Base-by-base conservation (phyloP, 129 eudicot species). In the Saposhnikovia divaricata region DNA sequence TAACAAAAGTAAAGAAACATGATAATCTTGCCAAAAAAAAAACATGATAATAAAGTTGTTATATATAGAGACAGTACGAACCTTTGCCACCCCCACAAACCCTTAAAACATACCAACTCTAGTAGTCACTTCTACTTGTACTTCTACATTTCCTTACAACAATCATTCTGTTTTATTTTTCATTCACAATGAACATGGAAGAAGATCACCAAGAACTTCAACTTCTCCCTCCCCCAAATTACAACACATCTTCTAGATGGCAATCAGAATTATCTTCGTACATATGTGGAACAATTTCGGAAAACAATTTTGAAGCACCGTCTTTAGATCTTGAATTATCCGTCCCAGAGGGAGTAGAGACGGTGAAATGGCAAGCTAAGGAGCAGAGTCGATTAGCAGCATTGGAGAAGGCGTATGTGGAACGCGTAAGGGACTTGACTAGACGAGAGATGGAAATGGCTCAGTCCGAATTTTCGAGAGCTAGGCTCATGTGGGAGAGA, bases 381-480 rank as follows among this genome's bases (percentile, higher is more conserved):
- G 98, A 93, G 89, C 98, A 93, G 78, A 89, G 88, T 34, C 85
- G 97, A 47, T 82, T 93, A 28, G 98, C 98, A 0, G 89, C 93
- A 23, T 83, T 91, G 84, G 98, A 93, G 82, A 89, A 79, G 34
- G 95, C 95, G 9, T 91, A 93, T 69, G 95, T 89, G 6, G 94
- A 89, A 83, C 92, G 91, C 14, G 81, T 93, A 79, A 87, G 83
- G 87, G 97, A 93, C 83, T 81, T 93, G 80, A 86, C 93, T 0
- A 68, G 95, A 79, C 27, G 95, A 47, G 98, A 93, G 76, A 87
- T 93, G 86, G 95, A 93, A 85, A 18, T 87, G 79, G 98, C 98
- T 0, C 91, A 87, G 77, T 74, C 87, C 15, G 98, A 93, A 38
- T 89, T 91, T 21, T 88, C 97, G 69, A 89, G 92, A 45, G 98